These are phyloP conservation scores for Prunus padus DNA, from an alignment of 306 rosid species.

Conservation along the genomic window DNA sequence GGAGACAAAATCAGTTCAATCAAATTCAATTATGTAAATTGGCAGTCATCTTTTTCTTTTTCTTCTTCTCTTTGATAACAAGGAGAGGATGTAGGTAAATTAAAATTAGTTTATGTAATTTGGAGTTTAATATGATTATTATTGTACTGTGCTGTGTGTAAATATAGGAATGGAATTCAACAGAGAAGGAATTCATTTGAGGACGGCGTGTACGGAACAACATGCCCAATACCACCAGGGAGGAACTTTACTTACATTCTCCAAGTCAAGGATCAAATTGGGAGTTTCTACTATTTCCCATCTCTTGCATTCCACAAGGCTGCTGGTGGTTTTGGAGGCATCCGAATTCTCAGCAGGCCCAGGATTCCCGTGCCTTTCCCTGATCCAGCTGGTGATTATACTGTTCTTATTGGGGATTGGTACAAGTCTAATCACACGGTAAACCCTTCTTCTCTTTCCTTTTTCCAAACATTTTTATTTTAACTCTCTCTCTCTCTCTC, in stretches of 20 bases:
- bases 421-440: conserved; percentile 89
- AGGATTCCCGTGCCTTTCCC: conserved; percentile 90
- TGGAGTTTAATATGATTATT: not conserved
- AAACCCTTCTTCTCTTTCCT: not conserved
- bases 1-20: too few species aligned
- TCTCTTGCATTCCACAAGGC: conserved; percentile 95
- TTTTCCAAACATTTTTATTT: too few species aligned
- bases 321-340: conserved; percentile 96
- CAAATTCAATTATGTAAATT: too few species aligned
- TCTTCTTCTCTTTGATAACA: too few species aligned
- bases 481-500: too few species aligned
- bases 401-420: conserved; percentile 95
- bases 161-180: conserved; percentile 76
- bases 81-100: not conserved
- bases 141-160: not conserved
- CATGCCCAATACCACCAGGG: conserved; percentile 95
- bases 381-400: conserved; percentile 83
- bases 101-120: not conserved
- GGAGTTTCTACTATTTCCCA: conserved; percentile 90
- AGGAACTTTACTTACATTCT: conserved; percentile 87
- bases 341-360: conserved; percentile 92
- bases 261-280: conserved; percentile 96
- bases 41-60: too few species aligned
- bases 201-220: conserved; percentile 88
- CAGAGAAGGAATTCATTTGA: conserved; percentile 87